Evolutionary conservation across 306 rosid species (phyloP).

Genomic region (Cucumis hystrix): DNA sequence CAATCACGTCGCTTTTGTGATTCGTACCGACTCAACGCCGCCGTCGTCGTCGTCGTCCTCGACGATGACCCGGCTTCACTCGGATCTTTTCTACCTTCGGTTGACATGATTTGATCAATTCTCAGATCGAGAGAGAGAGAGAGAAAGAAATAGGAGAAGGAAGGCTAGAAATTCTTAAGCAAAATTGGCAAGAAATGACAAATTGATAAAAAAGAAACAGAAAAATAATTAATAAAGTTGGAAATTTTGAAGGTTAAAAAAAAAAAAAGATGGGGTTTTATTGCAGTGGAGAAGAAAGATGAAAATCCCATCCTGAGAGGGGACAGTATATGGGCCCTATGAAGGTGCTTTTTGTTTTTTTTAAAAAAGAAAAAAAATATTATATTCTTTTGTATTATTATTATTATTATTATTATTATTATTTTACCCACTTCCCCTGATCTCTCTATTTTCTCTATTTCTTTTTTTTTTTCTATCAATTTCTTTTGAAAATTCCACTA

Average conservation of each 20-base stretch:
- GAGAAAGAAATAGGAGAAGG: neutral
- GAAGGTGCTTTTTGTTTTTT: constrained; percentile 16
- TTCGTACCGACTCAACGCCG: constrained; percentile 45
- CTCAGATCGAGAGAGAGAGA: neutral
- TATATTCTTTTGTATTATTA: neutral
- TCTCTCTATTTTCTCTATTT: neutral
- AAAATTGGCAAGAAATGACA: constrained; percentile 3
- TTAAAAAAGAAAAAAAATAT: too few species aligned
- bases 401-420: too few species aligned
- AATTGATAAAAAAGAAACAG: neutral
- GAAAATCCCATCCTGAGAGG: constrained; percentile 42
- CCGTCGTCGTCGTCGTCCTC: neutral
- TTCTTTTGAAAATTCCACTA: neutral
- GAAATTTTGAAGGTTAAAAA: neutral
- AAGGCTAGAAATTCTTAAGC: neutral
- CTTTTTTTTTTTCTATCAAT: neutral
- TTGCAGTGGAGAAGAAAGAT: constrained; percentile 31
- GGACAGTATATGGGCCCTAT: constrained; percentile 48
- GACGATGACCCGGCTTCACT: constrained; percentile 13
- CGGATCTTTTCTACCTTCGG: constrained; percentile 15
- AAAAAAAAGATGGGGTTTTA: neutral
- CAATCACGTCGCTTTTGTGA: constrained; percentile 58
- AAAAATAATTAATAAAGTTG: neutral
- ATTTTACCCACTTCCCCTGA: neutral
- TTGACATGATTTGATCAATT: constrained; percentile 21